A percentile compares a stretch with the other conserved stretches of the same genome.
These are phyloP conservation scores for Phytophthora nicotianae DNA, from an alignment of 352 stramenopile species.

Conservation along the genomic window DNA sequence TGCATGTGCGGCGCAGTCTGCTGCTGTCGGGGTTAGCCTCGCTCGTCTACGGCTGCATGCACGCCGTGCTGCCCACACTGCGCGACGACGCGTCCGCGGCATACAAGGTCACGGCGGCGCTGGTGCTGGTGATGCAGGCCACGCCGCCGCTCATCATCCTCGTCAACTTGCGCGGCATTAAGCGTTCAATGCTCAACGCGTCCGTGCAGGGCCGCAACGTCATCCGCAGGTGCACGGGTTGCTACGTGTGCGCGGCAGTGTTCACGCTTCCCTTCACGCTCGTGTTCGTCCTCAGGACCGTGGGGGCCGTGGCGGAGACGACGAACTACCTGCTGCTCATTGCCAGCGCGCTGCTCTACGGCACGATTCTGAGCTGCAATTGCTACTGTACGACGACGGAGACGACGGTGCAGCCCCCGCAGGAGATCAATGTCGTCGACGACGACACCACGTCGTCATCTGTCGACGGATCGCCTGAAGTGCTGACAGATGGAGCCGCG, in stretches of 20 bases:
- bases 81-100: constrained; percentile 14
- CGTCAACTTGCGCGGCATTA: constrained; percentile 53
- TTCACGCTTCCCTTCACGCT: constrained; percentile 63
- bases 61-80: constrained; percentile 44
- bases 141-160: constrained; percentile 50
- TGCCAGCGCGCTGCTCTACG: constrained; percentile 68
- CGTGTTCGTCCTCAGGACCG: constrained; percentile 31
- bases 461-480: constrained; percentile 27
- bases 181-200: constrained; percentile 53
- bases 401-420: constrained; percentile 2
- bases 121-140: constrained; percentile 54
- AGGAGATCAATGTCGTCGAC: constrained; percentile 18
- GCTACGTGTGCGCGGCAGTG: constrained; percentile 50
- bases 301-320: constrained; percentile 56
- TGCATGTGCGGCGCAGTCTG: constrained; percentile 56
- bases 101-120: constrained; percentile 50
- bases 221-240: constrained; percentile 56
- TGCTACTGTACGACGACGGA: constrained; percentile 41
- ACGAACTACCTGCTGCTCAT: constrained; percentile 63
- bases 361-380: constrained; percentile 63
- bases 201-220: constrained; percentile 61
- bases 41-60: constrained; percentile 59
- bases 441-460: constrained; percentile 30
- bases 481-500: constrained; percentile 16
- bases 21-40: constrained; percentile 52